A percentile compares a stretch with the other conserved stretches of the same genome.
Conservation (phyloP, 2,329 filamentous ascomycete genomes). For the Aspergillus oerlinghausenensis region DNA sequence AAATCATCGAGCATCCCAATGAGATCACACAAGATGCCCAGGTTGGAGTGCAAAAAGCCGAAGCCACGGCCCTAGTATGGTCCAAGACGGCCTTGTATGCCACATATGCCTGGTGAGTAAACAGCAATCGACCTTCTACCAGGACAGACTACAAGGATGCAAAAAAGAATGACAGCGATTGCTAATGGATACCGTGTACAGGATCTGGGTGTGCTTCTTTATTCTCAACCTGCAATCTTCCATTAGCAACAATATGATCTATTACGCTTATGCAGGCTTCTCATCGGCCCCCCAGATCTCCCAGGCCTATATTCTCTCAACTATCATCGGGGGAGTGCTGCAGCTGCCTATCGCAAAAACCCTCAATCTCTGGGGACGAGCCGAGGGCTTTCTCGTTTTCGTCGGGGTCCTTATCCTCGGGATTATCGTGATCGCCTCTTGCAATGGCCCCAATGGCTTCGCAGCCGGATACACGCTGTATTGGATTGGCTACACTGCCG, state of each 20-base stretch:
- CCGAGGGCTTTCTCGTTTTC: slow-evolving; percentile 54
- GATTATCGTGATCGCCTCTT: slow-evolving; percentile 59
- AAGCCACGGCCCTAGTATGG: slow-evolving; percentile 45
- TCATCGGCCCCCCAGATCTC: slow-evolving; percentile 46
- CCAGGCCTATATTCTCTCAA: slow-evolving; percentile 52
- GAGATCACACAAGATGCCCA: slow-evolving; percentile 27
- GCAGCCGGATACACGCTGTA: slow-evolving; percentile 62
- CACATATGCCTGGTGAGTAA: slow-evolving; percentile 30
- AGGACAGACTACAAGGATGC: slow-evolving; percentile 7
- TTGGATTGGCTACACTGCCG: slow-evolving; percentile 52
- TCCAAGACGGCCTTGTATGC: slow-evolving; percentile 34
- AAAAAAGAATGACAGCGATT: too few relatives aligned
- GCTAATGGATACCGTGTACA: slow-evolving; percentile 2
- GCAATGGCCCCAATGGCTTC: slow-evolving; percentile 57
- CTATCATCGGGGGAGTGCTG: slow-evolving; percentile 53
- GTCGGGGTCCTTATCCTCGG: slow-evolving; percentile 45
- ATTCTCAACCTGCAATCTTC: slow-evolving; percentile 42
- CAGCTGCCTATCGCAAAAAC: slow-evolving; percentile 61
- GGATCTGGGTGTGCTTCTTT: slow-evolving; percentile 46
- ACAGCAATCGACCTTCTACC: background rate
- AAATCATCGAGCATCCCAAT: slow-evolving; percentile 20
- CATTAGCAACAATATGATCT: slow-evolving; percentile 41
- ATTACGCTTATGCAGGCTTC: slow-evolving; percentile 51
- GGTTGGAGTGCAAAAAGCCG: slow-evolving; percentile 43
- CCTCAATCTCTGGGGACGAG: slow-evolving; percentile 59